phyloP scores from a whole-genome alignment of 495 filamentous ascomycete species.

The Lophium mytilinum region DNA sequence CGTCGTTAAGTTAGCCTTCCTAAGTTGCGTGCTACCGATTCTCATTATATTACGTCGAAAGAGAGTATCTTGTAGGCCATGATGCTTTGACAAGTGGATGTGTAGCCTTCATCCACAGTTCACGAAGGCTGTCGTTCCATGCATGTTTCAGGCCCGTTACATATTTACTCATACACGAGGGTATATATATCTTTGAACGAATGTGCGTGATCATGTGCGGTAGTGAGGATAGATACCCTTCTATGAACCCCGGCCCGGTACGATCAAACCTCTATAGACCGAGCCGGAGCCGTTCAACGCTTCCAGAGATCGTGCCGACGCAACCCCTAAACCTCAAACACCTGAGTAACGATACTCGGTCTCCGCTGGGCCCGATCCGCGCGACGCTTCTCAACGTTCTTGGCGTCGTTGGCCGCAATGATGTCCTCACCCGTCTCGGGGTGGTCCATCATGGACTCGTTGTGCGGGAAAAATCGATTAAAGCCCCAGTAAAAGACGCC shows the following conservation, averaged over 20 bases:
- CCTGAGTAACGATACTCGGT: not conserved
- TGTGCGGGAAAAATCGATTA: slow-evolving; percentile 7
- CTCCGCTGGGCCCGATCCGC: not conserved
- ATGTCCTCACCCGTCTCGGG: slow-evolving; percentile 23
- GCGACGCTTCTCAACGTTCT: slow-evolving; percentile 6
- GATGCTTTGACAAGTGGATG: not conserved
- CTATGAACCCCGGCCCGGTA: not conserved
- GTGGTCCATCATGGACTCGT: slow-evolving; percentile 12
- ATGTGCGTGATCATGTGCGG: not conserved
- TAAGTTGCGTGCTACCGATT: not conserved
- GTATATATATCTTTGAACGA: not conserved
- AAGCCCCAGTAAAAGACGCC: slow-evolving; percentile 14
- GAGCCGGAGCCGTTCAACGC: not conserved
- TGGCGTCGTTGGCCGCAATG: slow-evolving; percentile 17
- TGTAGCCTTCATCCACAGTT: not conserved
- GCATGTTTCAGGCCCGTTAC: not conserved
- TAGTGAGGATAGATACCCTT: not conserved
- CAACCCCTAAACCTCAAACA: slow-evolving; percentile 2
- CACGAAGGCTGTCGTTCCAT: not conserved
- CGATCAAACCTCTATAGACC: not conserved
- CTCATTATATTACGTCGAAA: not conserved
- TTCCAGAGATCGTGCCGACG: not conserved
- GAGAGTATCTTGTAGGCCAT: not conserved
- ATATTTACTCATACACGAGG: not conserved
- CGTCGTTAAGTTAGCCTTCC: not conserved